Percentiles rank a stretch among this genome's conserved stretches.
Evolutionary conservation across 495 filamentous ascomycete genomes (phyloP).

Genomic region (Aspergillus ostianus): DNA sequence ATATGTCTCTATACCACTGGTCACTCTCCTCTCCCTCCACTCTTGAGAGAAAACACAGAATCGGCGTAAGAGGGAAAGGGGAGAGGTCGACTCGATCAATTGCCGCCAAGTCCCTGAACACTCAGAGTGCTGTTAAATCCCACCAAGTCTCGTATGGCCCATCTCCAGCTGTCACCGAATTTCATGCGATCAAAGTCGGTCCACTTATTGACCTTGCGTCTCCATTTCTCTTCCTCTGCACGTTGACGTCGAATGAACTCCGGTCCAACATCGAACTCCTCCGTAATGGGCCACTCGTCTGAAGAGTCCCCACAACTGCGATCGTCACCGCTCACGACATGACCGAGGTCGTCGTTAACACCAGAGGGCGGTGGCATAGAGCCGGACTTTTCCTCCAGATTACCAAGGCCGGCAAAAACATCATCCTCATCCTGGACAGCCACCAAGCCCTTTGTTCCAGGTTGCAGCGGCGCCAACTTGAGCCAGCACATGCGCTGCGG

Average conservation of each 20-base stretch:
- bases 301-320: conserved; percentile 48
- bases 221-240: conserved; percentile 90
- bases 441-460: conserved; percentile 26
- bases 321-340: conserved; percentile 47
- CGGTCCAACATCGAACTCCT: conserved; percentile 97
- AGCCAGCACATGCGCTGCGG: conserved; percentile 95
- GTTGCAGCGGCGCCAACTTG: conserved; percentile 56
- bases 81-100: conserved; percentile 10
- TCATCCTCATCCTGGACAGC: conserved; percentile 59
- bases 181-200: conserved; percentile 45
- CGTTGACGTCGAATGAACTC: conserved; percentile 86
- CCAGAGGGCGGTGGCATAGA: conserved; percentile 27
- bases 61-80: background rate
- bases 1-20: background rate
- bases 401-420: conserved; percentile 76
- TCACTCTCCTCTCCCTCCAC: background rate
- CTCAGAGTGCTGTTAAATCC: conserved; percentile 25
- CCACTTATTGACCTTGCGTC: conserved; percentile 80
- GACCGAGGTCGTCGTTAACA: conserved; percentile 31
- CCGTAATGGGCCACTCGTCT: conserved; percentile 81
- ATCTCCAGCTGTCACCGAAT: conserved; percentile 49
- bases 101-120: conserved; percentile 15
- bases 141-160: conserved; percentile 53
- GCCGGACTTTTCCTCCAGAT: conserved; percentile 58
- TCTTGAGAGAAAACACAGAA: too few species aligned